Percentiles rank a stretch among this genome's conserved stretches.
Conservation (phyloP, 306 rosid species). For the Fagus crenata region DNA sequence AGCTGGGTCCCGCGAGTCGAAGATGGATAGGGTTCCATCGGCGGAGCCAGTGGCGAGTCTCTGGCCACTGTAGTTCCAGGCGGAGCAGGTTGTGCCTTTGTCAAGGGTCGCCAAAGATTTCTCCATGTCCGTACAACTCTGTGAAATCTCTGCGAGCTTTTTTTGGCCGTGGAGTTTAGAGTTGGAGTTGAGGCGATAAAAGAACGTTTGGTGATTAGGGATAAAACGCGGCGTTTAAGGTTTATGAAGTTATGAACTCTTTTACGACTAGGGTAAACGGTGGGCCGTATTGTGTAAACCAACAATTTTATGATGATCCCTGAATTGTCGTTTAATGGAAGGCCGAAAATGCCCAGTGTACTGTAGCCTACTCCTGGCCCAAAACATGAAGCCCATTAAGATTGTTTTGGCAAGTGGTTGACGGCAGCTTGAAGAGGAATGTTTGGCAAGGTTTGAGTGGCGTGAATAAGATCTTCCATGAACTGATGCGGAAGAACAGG, state of each 20-base stretch:
- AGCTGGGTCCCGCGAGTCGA: conserved; percentile 55
- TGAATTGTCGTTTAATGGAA: too few relatives aligned
- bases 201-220: neutral
- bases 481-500: too few relatives aligned
- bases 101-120: conserved; percentile 64
- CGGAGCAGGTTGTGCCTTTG: conserved; percentile 61
- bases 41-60: conserved; percentile 71
- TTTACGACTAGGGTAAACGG: neutral
- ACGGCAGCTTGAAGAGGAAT: too few relatives aligned
- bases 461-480: too few relatives aligned
- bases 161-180: neutral
- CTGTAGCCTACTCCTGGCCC: too few relatives aligned
- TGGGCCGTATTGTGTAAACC: neutral
- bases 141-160: neutral
- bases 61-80: conserved; percentile 65
- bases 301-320: too few relatives aligned
- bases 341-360: too few relatives aligned
- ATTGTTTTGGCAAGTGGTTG: too few relatives aligned
- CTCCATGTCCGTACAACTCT: conserved; percentile 45
- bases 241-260: neutral
- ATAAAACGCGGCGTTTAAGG: neutral
- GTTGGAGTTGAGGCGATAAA: neutral
- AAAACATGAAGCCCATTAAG: too few relatives aligned
- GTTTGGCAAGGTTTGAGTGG: too few relatives aligned
- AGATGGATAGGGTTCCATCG: conserved; percentile 67